Percentiles rank a stretch among this genome's conserved stretches.
phyloP scores from a whole-genome alignment of 192 early-diverging fungal species.

The Coemansia sp. region DNA sequence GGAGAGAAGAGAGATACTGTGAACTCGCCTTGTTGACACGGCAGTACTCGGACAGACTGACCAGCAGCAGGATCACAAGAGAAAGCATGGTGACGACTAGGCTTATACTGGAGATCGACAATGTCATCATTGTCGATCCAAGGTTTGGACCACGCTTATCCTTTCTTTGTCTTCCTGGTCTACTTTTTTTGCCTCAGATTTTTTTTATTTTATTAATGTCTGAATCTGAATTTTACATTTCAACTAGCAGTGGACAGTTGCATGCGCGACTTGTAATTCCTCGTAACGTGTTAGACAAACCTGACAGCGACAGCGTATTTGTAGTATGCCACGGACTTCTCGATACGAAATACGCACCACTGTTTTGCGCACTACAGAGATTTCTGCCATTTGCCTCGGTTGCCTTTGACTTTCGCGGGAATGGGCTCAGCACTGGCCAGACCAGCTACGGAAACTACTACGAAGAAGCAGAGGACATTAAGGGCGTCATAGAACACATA shows the following conservation, averaged over 20 bases:
- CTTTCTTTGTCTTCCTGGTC: neutral
- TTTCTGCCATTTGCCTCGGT: slow-evolving; percentile 35
- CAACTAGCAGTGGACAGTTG: neutral
- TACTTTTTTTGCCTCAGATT: neutral
- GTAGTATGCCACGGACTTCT: slow-evolving; percentile 62
- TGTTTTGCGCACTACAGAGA: slow-evolving; percentile 30
- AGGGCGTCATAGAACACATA: slow-evolving; percentile 41
- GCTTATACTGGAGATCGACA: too few relatives aligned
- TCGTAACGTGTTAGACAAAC: neutral
- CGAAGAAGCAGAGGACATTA: slow-evolving; percentile 57
- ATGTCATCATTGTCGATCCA: too few relatives aligned
- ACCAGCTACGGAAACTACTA: slow-evolving; percentile 63
- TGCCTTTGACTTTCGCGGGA: slow-evolving; percentile 63
- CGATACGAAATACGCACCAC: slow-evolving; percentile 48
- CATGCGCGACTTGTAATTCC: slow-evolving; percentile 28
- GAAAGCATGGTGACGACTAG: too few relatives aligned
- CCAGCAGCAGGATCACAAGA: too few relatives aligned
- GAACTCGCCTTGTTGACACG: too few relatives aligned
- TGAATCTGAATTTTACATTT: slow-evolving; percentile 18
- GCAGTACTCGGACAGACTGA: too few relatives aligned
- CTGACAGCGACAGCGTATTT: slow-evolving; percentile 36
- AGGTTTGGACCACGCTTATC: too few relatives aligned
- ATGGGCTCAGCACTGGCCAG: slow-evolving; percentile 59
- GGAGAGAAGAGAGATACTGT: too few relatives aligned
- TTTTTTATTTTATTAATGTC: neutral